Conservation (phyloP, 495 filamentous ascomycete species). For the Umbilicaria muhlenbergii region DNA sequence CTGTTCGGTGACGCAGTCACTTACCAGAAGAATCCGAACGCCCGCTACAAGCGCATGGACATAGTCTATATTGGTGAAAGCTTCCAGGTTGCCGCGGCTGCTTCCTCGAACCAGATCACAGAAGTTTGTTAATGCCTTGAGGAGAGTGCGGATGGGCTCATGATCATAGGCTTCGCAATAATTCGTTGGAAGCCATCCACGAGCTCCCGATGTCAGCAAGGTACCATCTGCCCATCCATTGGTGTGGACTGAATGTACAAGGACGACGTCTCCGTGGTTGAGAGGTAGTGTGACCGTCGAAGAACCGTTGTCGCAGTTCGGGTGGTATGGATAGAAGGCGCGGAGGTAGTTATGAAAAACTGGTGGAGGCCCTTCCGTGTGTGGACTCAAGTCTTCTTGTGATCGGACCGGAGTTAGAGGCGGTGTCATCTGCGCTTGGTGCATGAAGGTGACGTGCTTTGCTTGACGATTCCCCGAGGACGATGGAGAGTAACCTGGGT, state of each 20-base stretch:
- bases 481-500: constrained; percentile 24
- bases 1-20: constrained; percentile 14
- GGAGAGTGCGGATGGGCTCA: constrained; percentile 63
- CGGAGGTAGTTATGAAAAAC: constrained; percentile 90
- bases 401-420: constrained; percentile 55
- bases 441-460: constrained; percentile 8
- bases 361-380: constrained; percentile 31
- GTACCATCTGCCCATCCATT: constrained; percentile 99
- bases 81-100: constrained; percentile 45
- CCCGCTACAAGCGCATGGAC: constrained; percentile 88
- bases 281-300: constrained; percentile 78
- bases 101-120: constrained; percentile 77
- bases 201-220: constrained; percentile 68
- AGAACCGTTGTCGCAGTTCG: constrained; percentile 50
- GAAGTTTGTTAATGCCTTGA: constrained; percentile 77
- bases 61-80: constrained; percentile 76
- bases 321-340: constrained; percentile 90
- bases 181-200: constrained; percentile 96
- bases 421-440: constrained; percentile 46
- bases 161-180: constrained; percentile 94
- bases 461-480: constrained; percentile 7
- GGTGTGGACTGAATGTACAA: constrained; percentile 93
- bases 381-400: constrained; percentile 37
- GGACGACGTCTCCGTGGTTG: constrained; percentile 77
- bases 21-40: constrained; percentile 75